These are phyloP conservation scores for Thelonectria discophora DNA, from an alignment of 2,329 filamentous ascomycete genomes.

Conservation along the genomic window DNA sequence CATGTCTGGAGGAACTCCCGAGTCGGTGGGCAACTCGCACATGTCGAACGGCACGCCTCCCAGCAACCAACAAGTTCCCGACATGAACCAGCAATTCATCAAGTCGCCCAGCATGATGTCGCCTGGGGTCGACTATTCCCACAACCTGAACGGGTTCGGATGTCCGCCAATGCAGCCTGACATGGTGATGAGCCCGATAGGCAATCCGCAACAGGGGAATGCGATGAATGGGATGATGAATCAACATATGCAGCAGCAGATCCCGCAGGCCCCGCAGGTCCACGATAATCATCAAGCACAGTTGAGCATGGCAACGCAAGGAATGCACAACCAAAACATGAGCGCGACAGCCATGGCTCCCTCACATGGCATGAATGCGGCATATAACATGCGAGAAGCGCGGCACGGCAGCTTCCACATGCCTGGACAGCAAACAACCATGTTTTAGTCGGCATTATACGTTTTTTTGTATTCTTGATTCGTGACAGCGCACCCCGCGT, in stretches of 20 bases:
- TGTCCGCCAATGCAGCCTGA: conserved; percentile 57
- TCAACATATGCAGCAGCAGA: conserved; percentile 45
- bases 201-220: conserved; percentile 39
- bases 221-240: conserved; percentile 35
- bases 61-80: conserved; percentile 39
- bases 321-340: conserved; percentile 41
- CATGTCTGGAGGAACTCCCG: conserved; percentile 47
- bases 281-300: conserved; percentile 46
- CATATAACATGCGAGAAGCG: conserved; percentile 40
- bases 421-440: conserved; percentile 39
- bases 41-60: conserved; percentile 44
- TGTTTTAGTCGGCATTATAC: conserved; percentile 52
- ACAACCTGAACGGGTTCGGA: conserved; percentile 54
- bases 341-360: conserved; percentile 36
- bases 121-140: conserved; percentile 59
- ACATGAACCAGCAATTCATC: conserved; percentile 60
- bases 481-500: not conserved
- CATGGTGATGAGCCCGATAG: conserved; percentile 62
- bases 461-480: not conserved
- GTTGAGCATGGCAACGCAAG: conserved; percentile 38
- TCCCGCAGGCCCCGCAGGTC: conserved; percentile 43
- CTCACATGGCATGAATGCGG: conserved; percentile 43
- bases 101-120: conserved; percentile 65
- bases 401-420: conserved; percentile 48
- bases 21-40: conserved; percentile 46